These are phyloP conservation scores for Metarhizium guizhouense DNA, from an alignment of 2,329 filamentous ascomycete genomes.

Conservation along the genomic window DNA sequence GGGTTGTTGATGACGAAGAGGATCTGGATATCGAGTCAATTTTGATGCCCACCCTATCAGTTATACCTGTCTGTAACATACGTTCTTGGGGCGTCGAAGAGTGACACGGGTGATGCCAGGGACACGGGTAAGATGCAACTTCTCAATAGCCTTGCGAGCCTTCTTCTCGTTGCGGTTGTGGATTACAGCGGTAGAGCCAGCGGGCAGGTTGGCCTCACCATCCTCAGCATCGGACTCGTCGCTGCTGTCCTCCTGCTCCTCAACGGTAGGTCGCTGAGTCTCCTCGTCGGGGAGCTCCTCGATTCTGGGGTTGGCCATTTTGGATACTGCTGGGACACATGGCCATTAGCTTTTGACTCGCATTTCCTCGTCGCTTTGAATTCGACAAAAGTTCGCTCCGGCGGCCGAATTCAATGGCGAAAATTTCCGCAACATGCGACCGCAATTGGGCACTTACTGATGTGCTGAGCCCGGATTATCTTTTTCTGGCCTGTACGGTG, in stretches of 20 bases:
- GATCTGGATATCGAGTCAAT: constrained; percentile 51
- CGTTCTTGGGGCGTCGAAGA: constrained; percentile 96
- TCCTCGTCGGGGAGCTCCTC: constrained; percentile 95
- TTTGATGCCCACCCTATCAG: background rate
- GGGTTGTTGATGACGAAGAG: constrained; percentile 99
- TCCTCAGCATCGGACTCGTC: constrained; percentile 75
- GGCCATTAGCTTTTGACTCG: constrained; percentile 4
- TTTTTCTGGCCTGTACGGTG: constrained; percentile 22
- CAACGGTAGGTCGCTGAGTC: constrained; percentile 70
- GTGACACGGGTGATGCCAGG: constrained; percentile 97
- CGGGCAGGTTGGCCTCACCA: constrained; percentile 67
- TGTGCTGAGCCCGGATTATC: constrained; percentile 25
- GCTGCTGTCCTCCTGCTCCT: constrained; percentile 65
- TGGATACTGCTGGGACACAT: constrained; percentile 24
- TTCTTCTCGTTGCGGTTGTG: constrained; percentile 99
- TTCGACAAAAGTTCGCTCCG: constrained; percentile 1
- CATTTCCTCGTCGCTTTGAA: constrained; percentile 1
- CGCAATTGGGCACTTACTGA: constrained; percentile 23
- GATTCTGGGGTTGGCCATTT: constrained; percentile 95
- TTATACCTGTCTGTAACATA: constrained; percentile 44
- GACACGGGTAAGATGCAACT: constrained; percentile 93
- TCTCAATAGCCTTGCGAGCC: constrained; percentile 97
- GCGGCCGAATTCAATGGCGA: background rate
- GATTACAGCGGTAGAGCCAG: constrained; percentile 80
- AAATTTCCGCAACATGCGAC: constrained; percentile 5